Conservation (phyloP, 257 asterid species). For the Lavandula angustifolia region DNA sequence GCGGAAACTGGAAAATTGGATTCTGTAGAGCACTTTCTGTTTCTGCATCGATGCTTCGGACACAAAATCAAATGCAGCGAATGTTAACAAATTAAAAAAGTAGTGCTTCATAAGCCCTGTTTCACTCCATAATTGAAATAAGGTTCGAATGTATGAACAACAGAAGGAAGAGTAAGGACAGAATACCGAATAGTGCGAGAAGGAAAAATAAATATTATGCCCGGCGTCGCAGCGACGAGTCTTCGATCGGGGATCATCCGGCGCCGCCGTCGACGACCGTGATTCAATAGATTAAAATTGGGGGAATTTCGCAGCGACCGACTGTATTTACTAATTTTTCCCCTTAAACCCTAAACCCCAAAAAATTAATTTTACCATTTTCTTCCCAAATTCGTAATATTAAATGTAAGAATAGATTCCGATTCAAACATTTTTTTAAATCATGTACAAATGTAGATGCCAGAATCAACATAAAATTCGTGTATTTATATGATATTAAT, state of each 20-base stretch:
- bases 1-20: constrained; percentile 21
- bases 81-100: background rate
- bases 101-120: background rate
- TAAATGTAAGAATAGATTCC: no score
- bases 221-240: constrained; percentile 52
- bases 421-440: no score
- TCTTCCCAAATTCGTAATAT: background rate
- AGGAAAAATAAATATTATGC: constrained; percentile 32
- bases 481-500: no score
- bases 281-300: constrained; percentile 17
- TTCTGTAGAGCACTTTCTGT: background rate
- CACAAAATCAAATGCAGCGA: constrained; percentile 1
- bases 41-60: constrained; percentile 16
- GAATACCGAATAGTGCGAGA: background rate
- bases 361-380: background rate
- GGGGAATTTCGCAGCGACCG: constrained; percentile 14
- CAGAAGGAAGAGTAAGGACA: constrained; percentile 63
- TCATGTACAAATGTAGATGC: no score
- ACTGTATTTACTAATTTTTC: background rate
- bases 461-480: no score
- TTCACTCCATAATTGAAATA: background rate
- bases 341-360: background rate
- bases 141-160: constrained; percentile 48
- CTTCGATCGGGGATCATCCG: constrained; percentile 27
- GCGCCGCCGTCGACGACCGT: constrained; percentile 38